Conservation (phyloP, 768 basidiomycete species). For the Dioszegia crocea region DNA sequence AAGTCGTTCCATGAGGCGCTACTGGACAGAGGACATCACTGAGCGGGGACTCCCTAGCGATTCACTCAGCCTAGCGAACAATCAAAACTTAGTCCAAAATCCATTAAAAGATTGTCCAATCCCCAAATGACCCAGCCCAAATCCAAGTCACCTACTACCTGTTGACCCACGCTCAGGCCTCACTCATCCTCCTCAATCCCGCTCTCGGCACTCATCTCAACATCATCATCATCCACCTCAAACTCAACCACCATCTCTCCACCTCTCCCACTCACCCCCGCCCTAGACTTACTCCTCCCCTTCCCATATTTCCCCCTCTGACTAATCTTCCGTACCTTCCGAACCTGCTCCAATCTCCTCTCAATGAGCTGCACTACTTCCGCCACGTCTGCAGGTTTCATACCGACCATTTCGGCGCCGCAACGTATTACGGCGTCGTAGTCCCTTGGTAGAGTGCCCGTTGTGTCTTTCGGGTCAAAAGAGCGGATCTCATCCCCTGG, state of each 20-base stretch:
- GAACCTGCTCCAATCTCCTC: constrained; percentile 53
- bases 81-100: no score
- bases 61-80: no score
- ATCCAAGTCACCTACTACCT: no score
- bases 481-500: constrained; percentile 65
- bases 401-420: constrained; percentile 60
- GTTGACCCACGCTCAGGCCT: neutral
- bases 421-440: constrained; percentile 57
- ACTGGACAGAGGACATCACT: no score
- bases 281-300: constrained; percentile 14
- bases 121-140: no score
- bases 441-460: constrained; percentile 59
- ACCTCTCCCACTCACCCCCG: neutral
- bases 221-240: neutral
- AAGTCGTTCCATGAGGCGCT: no score
- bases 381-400: constrained; percentile 56
- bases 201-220: neutral
- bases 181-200: constrained; percentile 2
- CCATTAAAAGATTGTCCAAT: no score
- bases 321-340: constrained; percentile 15
- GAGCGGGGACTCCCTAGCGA: no score
- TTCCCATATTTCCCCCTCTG: constrained; percentile 4
- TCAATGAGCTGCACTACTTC: constrained; percentile 65
- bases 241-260: neutral
- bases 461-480: constrained; percentile 64